Percentiles rank a stretch among this genome's conserved stretches.
phyloP scores from a whole-genome alignment of 2,329 filamentous ascomycete genomes.

The Fusarium azukiicola region DNA sequence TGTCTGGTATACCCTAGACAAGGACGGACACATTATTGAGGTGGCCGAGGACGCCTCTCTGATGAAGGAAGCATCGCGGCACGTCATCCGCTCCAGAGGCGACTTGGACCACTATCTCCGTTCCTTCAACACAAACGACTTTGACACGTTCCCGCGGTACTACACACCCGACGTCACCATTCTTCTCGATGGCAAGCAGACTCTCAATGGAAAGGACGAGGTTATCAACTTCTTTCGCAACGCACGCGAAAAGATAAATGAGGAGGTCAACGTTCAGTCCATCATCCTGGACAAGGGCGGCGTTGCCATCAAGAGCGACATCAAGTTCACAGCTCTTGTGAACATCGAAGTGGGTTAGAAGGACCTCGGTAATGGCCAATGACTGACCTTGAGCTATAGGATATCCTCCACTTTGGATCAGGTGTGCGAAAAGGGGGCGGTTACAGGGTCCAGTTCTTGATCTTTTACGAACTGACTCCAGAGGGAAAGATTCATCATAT shows the following conservation, averaged over 20 bases:
- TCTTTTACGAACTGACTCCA: constrained; percentile 7
- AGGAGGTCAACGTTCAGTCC: neutral
- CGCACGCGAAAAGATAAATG: neutral
- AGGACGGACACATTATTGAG: neutral
- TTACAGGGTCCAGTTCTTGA: constrained; percentile 8
- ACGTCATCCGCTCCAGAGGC: neutral
- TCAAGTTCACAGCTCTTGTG: neutral
- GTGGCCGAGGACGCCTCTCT: neutral
- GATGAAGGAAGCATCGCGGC: constrained; percentile 4
- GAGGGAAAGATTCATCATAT: constrained; percentile 5
- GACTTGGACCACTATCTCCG: constrained; percentile 1
- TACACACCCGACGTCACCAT: neutral
- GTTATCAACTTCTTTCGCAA: constrained; percentile 9
- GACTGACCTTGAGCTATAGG: neutral
- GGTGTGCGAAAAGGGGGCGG: neutral
- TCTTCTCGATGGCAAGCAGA: neutral
- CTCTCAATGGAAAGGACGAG: neutral
- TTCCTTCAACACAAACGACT: constrained; percentile 3
- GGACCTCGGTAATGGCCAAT: neutral
- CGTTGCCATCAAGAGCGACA: neutral
- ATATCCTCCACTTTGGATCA: constrained; percentile 4
- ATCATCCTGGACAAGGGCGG: neutral
- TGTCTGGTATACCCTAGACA: constrained; percentile 14
- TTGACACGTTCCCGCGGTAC: constrained; percentile 5
- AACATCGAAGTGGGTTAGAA: neutral